These are phyloP conservation scores for Micractinium sp. DNA, from an alignment of 139 green algal genomes.

Conservation along the genomic window DNA sequence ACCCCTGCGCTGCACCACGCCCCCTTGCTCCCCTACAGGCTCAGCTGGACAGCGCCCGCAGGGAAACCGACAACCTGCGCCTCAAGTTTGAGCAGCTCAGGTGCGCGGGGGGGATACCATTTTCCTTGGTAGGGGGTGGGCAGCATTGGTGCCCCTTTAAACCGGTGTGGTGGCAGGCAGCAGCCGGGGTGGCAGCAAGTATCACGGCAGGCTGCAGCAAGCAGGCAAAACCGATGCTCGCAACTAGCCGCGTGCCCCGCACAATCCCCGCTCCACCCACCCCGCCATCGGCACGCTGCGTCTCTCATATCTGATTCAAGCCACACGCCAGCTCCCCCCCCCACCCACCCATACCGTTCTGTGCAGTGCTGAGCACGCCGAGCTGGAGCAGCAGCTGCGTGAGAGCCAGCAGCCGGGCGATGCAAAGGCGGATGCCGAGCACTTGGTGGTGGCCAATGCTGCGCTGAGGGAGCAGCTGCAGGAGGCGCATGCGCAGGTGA, in stretches of 20 bases:
- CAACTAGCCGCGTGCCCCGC: background rate
- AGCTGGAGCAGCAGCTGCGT: background rate
- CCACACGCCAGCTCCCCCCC: no score
- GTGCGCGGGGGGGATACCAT: no score
- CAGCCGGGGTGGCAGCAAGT: background rate
- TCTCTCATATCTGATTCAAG: no score
- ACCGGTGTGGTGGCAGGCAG: no score
- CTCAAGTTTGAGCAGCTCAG: conserved; percentile 24
- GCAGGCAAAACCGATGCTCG: no score
- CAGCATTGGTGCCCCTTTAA: no score
- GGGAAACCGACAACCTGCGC: conserved; percentile 9
- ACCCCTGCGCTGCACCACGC: no score
- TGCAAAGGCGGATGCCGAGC: background rate
- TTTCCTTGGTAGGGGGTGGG: no score
- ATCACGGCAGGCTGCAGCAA: background rate
- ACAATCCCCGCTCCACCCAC: no score
- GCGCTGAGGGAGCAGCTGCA: conserved; percentile 2
- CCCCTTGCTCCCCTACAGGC: background rate
- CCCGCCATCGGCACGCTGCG: no score
- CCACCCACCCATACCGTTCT: background rate
- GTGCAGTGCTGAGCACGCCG: no score
- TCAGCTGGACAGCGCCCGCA: background rate
- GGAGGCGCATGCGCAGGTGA: background rate
- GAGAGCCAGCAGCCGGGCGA: background rate
- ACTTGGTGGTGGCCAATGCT: background rate